A percentile compares a stretch with the other conserved stretches of the same genome.
Conservation (phyloP, 345 rosid genomes). For the Pelargonium nanum region DNA sequence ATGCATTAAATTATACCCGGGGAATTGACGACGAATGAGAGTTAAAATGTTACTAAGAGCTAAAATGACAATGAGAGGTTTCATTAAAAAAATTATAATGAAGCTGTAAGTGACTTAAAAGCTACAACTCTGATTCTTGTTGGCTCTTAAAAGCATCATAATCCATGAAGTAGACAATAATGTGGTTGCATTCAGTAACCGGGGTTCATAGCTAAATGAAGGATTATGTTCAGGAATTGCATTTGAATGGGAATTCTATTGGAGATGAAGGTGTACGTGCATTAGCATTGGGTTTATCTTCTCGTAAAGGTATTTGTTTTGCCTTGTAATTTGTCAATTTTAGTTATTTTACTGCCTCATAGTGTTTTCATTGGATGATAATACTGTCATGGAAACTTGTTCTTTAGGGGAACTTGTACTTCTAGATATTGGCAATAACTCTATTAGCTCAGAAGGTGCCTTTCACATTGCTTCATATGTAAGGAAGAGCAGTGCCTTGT, state of each 20-base stretch:
- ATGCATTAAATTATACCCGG: too few relatives aligned
- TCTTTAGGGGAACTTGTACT: slow-evolving; percentile 52
- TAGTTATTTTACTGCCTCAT: neutral
- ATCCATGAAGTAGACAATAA: neutral
- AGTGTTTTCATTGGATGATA: neutral
- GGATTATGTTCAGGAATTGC: slow-evolving; percentile 56
- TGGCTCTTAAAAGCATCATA: neutral
- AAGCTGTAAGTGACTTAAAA: neutral
- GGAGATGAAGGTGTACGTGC: slow-evolving; percentile 94
- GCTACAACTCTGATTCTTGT: neutral
- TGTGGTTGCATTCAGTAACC: neutral
- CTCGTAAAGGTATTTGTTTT: slow-evolving; percentile 55
- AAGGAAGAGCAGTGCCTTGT: slow-evolving; percentile 78
- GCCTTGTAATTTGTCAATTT: neutral
- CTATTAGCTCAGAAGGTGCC: slow-evolving; percentile 74
- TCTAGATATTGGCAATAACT: slow-evolving; percentile 90
- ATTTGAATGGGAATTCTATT: slow-evolving; percentile 83
- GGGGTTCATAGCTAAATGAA: slow-evolving; percentile 8
- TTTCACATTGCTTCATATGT: slow-evolving; percentile 70
- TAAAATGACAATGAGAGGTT: too few relatives aligned
- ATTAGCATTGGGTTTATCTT: slow-evolving; percentile 71
- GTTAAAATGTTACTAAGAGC: too few relatives aligned
- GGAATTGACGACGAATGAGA: too few relatives aligned
- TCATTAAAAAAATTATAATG: too few relatives aligned
- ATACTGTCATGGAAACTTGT: slow-evolving; percentile 14